Base-by-base conservation (phyloP, 805 yeast genomes). In the Nematodospora valgi region DNA sequence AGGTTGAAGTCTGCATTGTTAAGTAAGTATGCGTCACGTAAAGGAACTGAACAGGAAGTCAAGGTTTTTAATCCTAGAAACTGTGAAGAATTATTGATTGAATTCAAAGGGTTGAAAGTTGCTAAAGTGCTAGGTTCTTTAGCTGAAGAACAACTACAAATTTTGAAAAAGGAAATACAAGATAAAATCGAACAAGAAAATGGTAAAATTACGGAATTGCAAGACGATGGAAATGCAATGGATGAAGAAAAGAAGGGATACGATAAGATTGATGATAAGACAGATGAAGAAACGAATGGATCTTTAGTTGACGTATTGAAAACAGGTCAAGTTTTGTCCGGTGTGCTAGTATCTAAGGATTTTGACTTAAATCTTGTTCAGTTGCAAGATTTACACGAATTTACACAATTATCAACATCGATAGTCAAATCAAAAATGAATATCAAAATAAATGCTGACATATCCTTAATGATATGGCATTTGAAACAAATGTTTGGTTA, bases 401-500 rank as follows among this genome's bases (percentile, higher is more conserved):
- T 78, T 51, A 79, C 96, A 0, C 93, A 86, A 33, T 67, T 93
- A 37, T 80, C 94, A 0, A 84, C 97, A 0, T 85, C 96, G 0
- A 72, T 84, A 9, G 79, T 93, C 21, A 80, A 80, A 51, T 95
- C 94, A 45, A 74, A 84, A 45, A 96, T 91, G 55, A 72, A 79
- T 6, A 64, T 93, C 14, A 74, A 76, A 35, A 84, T 93, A 31
- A 80, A 81, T 52, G 94, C 96, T 4, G 85, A 84, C 28, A 75
- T 85, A 22, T 83, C 85, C 30, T 68, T 93, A 38, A 77, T 93
- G 40, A 73, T 76, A 41, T 93, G 94, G 88, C 98, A 93, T 54
- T 72, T 93, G 38, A 77, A 82, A 39, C 98, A 89, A 54, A 93
- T 93, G 98, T 93, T 91, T 70, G 98, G 97, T 2, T 76, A 71